Base-by-base conservation (phyloP, 83 land plant species). In the Isoetes engelmannii region DNA sequence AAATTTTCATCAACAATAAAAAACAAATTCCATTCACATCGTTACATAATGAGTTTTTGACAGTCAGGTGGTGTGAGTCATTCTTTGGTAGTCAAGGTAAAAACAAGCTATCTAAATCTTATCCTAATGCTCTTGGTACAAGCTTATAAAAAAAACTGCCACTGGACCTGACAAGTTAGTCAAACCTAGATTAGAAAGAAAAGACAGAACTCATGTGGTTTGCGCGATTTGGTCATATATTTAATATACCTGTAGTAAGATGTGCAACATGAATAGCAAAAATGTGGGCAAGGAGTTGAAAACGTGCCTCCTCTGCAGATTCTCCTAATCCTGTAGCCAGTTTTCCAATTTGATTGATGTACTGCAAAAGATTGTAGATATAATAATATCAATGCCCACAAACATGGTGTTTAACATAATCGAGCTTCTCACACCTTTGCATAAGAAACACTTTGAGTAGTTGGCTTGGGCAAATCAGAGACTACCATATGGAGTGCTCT, bases 201-300 rank as follows among this genome's bases (percentile, higher is more conserved):
- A 28, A 28, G 37, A 28, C 2, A 28, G 37, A 28, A 28, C 37
- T 28, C 37, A 28, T 28, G 37, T 2, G 37, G 37, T 28, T 28
- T 28, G 37, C 37, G 37, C 37, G 37, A 28, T 28, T 28, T 28
- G 37, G 37, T 2, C 37, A 28, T 28, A 28, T 28, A 28, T 28
- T 28, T 28, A 28, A 17, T 57, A n/a, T 15, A 81, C 83, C 83
- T 73, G 83, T 81, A 5, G 83, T 77, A 48, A 81, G 72, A 74
- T 81, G 83, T 28, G 83, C 50, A 13, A 81, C 81, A 53, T 81
- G 72, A 48, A 81, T 45, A 6, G 73, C 72, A 77, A 81, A 81
- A 68, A 81, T 73, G 58, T 81, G 81, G 19, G 83, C 76, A 43
- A 81, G 42, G 18, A 81, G 58, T 20, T 48, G 64, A 9, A 77